phyloP scores from a whole-genome alignment of 2,329 filamentous ascomycete genomes.

The Ceratocystis destructans region DNA sequence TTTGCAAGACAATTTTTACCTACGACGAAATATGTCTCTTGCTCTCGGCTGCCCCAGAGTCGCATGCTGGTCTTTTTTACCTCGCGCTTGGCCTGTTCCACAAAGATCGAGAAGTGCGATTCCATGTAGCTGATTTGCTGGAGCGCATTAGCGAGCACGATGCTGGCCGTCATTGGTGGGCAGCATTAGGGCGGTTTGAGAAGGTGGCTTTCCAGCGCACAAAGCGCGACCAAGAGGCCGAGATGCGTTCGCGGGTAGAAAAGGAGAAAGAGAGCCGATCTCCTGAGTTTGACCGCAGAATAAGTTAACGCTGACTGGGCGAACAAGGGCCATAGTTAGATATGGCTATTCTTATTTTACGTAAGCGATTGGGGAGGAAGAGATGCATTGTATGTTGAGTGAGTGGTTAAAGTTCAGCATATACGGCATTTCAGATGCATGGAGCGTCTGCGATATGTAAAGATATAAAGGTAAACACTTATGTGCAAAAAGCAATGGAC shows the following conservation, averaged over 20 bases:
- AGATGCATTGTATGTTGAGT: not conserved
- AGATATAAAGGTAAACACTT: not conserved
- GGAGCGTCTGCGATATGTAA: not conserved
- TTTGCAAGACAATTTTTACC: conserved; percentile 59
- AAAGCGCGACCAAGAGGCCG: conserved; percentile 48
- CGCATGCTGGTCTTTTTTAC: conserved; percentile 80
- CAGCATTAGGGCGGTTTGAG: conserved; percentile 69
- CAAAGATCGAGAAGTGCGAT: conserved; percentile 64
- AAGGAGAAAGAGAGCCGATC: conserved; percentile 29
- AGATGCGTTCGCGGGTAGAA: conserved; percentile 35
- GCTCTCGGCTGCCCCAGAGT: conserved; percentile 69
- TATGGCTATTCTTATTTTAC: not conserved
- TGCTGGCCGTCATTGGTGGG: conserved; percentile 89
- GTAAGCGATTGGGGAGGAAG: not conserved
- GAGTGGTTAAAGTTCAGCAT: not conserved
- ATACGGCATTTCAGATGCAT: not conserved
- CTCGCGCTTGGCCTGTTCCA: conserved; percentile 85
- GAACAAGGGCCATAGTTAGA: not conserved
- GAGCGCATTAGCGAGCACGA: conserved; percentile 75
- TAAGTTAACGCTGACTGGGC: conserved; percentile 30
- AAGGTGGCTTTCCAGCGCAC: conserved; percentile 75
- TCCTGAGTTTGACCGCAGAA: conserved; percentile 33
- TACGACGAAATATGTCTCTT: conserved; percentile 80
- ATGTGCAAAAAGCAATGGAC: too few relatives aligned
- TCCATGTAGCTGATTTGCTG: conserved; percentile 63